Base-by-base conservation (phyloP, 257 asterid species). In the Vinca minor region DNA sequence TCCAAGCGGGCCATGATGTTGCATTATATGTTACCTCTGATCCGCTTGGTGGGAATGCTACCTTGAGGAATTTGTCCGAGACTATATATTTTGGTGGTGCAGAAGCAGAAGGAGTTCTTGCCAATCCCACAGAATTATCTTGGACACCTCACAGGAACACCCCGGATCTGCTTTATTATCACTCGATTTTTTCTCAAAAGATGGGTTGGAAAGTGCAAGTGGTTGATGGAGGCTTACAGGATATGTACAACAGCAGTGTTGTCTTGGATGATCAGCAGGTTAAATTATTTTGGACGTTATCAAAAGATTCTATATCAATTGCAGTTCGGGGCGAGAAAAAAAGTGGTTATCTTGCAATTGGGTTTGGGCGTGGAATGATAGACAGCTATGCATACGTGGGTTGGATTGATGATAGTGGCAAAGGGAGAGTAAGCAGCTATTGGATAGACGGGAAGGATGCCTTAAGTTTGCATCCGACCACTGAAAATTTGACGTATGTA, bases 191-290 rank as follows among this genome's bases (percentile, higher is more conserved):
- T 59, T 71, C 76, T 0, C 91, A 82, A 42, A 92, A 92, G 77
- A 92, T 92, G 98, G 98, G 98, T 66, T 92, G 98, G 98, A 92
- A 81, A 81, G 96, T 92, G 60, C 82, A 92, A 79, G 98, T 92
- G 69, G 98, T 92, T 36, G 98, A 92, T 73, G 98, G 96, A 65
- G 98, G 98, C 63, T 76, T 93, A 73, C 85, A 96, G 5, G 98
- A 93, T 80, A 93, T 93, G 98, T 93, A 87, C 72, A 84, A 75
- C 64, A 89, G 74, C 74, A 93, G 97, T 55, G 97, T 93, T 41
- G 79, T 91, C 48, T 80, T 93, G 79, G 98, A 89, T 70, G 98
- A 93, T 81, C 98, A 89, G 77, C 98, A 93, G 78, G 98, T 85
- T 54, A 87, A 83, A 79, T 77, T 93, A 60, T 93, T 89, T 79